Evolutionary conservation across 495 filamentous ascomycete species (phyloP), one percentile per base, ranked within the genome.

Genomic region (Aspergillus bridgeri): DNA sequence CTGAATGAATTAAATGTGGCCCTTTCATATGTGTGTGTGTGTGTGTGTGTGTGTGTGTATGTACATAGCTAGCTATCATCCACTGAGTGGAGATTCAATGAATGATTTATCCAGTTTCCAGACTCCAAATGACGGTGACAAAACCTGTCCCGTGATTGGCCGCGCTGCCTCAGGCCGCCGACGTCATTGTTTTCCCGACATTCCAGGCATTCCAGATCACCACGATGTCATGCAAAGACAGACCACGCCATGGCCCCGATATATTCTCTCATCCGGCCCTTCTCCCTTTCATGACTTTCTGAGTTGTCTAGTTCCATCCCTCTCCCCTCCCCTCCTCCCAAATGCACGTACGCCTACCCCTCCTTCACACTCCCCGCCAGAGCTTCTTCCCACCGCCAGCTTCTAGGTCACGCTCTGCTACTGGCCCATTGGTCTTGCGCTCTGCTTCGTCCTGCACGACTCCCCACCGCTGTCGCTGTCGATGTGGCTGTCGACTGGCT

Each of bases 401-500:
- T 53, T 53, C 15, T 56, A 42, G 42, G 45, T 59, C 60, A 55
- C 53, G 57, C 50, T 48, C 42, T 45, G 29, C 50, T 45, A 44
- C 50, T 51, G 25, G 43, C 51, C 33, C 44, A 33, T 50, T 49
- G 27, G 33, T 46, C 54, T 18, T 25, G 6, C 46, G 38, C 48
- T 38, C 33, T 17, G 38, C 51, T 42, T 46, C 51, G 25, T 53
- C 45, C 24, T 33, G 38, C 27, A 44, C 47, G 54, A 61, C 38
- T 62, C 60, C 51, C 18, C 23, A 29, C 45, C 21, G 53, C 20
- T 46, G n/a, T n/a, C n/a, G 44, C 43, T 67, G 60, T 64, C 59
- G 60, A n/a, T 69, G 66, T 61, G 63, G 61, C 42, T 66, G 63
- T 58, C 64, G 61, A 43, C 61, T 57, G 56, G 58, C 56, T 25